Evolutionary conservation across 1,284 basidiomycete species (phyloP), one percentile per base, ranked within the genome.

Genomic region (Cryptococcus sp.): DNA sequence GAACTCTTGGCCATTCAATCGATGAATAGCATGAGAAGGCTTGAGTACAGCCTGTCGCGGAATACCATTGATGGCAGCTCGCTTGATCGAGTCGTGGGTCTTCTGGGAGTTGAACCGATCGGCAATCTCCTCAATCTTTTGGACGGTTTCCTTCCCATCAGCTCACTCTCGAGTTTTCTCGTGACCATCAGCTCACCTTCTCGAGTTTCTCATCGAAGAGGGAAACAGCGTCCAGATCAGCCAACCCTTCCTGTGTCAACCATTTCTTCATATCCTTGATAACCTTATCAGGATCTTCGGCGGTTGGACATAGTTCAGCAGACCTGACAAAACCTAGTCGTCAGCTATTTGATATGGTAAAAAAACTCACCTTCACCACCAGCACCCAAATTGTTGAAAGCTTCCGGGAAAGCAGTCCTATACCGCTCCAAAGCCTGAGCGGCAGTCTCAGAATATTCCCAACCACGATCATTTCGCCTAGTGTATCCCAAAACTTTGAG

Each of bases 401-500:
- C 79, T 52, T 89, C 86, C 0, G 91, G 91, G 75, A 87, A 94
- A 49, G 79, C 81, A 11, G 75, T 75, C 80, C 87, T 87, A 77
- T 98, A 98, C 54, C 91, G 85, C 45, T 77, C 78, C 50, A 98
- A 82, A 5, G 98, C 80, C 37, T 86, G 80, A 34, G 93, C 77
- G 0, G 93, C 85, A 69, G 86, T 87, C 59, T 91, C 83, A 60
- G 90, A 96, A 70, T 87, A 98, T 73, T 98, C 94, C 96, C 96
- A 99, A 41, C 84, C 82, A 16, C 83, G 78, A 16, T 85, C 85
- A 25, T 85, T 83, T 76, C 96, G 94, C 60, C 85, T 82, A 23
- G 92, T 88, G 73, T 96, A 98, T 54, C 91, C 90, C 34, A 98
- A 81, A 1, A 99, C 96, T 76, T 98, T 99, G 64, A 93, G 76